Evolutionary conservation across 345 rosid species (phyloP), one percentile per base, ranked within the genome.

Genomic region (Euphorbia pulcherrima): DNA sequence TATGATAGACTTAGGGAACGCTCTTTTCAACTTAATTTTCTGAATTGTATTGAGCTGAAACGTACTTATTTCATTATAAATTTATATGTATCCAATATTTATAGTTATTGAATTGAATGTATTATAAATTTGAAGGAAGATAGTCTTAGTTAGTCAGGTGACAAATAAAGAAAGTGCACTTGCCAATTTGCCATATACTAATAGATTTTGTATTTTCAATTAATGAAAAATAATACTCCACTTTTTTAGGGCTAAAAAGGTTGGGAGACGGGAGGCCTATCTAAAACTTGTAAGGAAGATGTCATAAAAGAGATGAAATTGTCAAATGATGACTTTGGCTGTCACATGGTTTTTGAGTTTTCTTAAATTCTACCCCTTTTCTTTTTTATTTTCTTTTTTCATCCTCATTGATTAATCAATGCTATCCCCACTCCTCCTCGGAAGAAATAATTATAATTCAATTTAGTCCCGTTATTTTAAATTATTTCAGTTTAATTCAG

Each of bases 241-340:
- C n/a, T n/a, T 33, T 33, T 33, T 33, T 3, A 7, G 37, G 37
- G 50, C 29, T 20, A 30, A 24, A 8, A n/a, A 41, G 33, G 61
- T 46, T 47, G 57, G 59, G n/a, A n/a, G n/a, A n/a, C n/a, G n/a
- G 69, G 59, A 65, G 69, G 58, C 26, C 58, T 57, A 56, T 57
- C 59, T 16, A 23, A 41, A 41, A 52, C 12, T 48, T 39, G 17
- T 24, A 39, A 72, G 40, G 17, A 35, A 58, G 60, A 56, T 72
- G 70, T 65, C 75, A 57, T 40, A 18, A 47, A n/a, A n/a, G 11
- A 55, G n/a, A 23, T 23, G 58, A 72, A 65, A 57, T 17, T 24
- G 60, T 72, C 75, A 72, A 59, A 72, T 72, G 50, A 72, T 58
- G 64, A 64, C 69, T 64, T 20, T 20, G 26, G 68, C 33, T 46